Conservation (phyloP, 192 early-diverging fungal species). For the Backusella mclennaniae region DNA sequence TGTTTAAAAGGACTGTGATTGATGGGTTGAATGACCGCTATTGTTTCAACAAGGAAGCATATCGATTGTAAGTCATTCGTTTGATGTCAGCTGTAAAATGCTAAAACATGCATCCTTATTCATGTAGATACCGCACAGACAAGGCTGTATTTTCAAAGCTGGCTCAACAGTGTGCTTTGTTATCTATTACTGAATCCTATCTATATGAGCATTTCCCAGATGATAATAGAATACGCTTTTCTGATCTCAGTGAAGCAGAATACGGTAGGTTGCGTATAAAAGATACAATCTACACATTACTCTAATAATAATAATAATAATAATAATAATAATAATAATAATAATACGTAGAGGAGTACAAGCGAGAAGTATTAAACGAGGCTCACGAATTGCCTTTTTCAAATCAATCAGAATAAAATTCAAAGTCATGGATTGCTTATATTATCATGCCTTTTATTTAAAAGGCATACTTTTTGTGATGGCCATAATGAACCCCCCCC, state of each 20-base stretch:
- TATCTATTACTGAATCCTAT: conserved; percentile 66
- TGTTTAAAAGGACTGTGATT: conserved; percentile 79
- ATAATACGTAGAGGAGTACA: conserved; percentile 34
- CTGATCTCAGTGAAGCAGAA: conserved; percentile 50
- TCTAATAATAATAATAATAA: too few relatives aligned
- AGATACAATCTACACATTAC: neutral
- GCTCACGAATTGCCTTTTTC: neutral
- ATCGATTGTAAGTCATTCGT: conserved; percentile 44
- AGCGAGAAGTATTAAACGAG: conserved; percentile 41
- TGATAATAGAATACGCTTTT: conserved; percentile 58
- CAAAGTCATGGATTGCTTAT: too few relatives aligned
- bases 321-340: too few relatives aligned
- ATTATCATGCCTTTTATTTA: too few relatives aligned
- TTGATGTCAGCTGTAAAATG: neutral
- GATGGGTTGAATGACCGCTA: conserved; percentile 55
- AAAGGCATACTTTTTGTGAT: too few relatives aligned
- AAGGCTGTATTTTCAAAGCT: conserved; percentile 60
- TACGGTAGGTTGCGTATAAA: conserved; percentile 42
- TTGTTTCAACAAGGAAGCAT: conserved; percentile 65
- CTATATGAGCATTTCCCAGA: conserved; percentile 57
- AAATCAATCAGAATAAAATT: too few relatives aligned
- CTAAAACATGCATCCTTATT: neutral
- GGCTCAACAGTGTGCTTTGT: conserved; percentile 70
- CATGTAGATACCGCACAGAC: conserved; percentile 56
- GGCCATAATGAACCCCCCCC: too few relatives aligned